Evolutionary conservation across 495 filamentous ascomycete genomes (phyloP).

Genomic region (Annulohypoxylon bovei): DNA sequence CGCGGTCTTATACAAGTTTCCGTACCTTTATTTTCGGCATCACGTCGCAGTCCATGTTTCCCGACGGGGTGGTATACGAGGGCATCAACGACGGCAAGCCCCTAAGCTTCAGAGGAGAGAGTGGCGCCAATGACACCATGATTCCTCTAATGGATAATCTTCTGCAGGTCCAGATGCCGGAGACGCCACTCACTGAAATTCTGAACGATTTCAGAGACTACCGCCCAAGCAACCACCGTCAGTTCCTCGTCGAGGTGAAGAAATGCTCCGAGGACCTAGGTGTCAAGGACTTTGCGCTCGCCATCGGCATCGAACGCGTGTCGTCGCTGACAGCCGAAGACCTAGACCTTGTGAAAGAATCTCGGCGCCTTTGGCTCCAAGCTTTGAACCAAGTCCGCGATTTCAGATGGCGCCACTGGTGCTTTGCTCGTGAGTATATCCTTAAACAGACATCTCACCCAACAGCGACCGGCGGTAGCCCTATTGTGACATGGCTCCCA

Average conservation of each 20-base stretch:
- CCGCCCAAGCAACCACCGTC: constrained; percentile 83
- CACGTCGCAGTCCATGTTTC: constrained; percentile 89
- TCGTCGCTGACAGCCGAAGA: constrained; percentile 36
- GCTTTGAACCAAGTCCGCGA: constrained; percentile 85
- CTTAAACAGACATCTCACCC: constrained; percentile 83
- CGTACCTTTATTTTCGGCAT: constrained; percentile 96
- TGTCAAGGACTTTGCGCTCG: constrained; percentile 69
- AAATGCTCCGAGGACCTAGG: constrained; percentile 63
- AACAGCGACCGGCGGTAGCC: constrained; percentile 89
- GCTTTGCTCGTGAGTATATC: constrained; percentile 94
- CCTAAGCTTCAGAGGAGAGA: constrained; percentile 83
- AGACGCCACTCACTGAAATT: constrained; percentile 84
- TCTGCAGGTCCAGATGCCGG: constrained; percentile 80
- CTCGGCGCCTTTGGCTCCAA: constrained; percentile 69
- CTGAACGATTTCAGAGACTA: constrained; percentile 86
- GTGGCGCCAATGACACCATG: constrained; percentile 87
- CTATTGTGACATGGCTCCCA: constrained; percentile 91
- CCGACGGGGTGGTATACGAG: constrained; percentile 86
- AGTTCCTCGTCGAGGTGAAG: constrained; percentile 79
- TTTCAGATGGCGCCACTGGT: constrained; percentile 94
- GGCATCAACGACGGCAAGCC: constrained; percentile 74
- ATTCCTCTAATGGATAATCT: constrained; percentile 89
- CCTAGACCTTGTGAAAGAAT: constrained; percentile 49
- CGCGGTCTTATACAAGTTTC: constrained; percentile 80
- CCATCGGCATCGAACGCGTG: constrained; percentile 55